These are phyloP conservation scores for Pseudonitzschia pungens DNA, from an alignment of 108 stramenopile species.

Conservation along the genomic window DNA sequence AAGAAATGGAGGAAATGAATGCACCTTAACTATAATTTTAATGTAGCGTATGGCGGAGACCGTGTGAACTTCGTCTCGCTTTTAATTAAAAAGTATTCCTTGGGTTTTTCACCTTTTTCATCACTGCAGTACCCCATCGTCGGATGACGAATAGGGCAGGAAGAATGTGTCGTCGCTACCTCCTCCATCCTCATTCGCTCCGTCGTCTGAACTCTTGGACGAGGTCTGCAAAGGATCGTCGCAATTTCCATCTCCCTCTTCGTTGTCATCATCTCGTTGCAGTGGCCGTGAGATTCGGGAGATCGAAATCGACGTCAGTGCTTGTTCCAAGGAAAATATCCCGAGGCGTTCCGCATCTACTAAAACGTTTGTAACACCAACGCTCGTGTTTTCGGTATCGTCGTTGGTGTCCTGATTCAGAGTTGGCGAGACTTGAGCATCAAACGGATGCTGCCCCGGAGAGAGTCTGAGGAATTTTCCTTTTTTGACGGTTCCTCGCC, in stretches of 20 bases:
- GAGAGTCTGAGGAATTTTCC: constrained; percentile 32
- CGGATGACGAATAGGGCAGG: constrained; percentile 1
- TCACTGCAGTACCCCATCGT: constrained; percentile 1
- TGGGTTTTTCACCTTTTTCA: neutral
- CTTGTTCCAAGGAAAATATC: constrained; percentile 14
- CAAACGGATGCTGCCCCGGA: constrained; percentile 25
- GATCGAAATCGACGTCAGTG: constrained; percentile 20
- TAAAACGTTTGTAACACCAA: constrained; percentile 14
- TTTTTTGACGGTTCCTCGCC: constrained; percentile 17
- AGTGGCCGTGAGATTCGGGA: neutral
- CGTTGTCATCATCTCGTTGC: neutral
- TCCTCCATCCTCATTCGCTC: neutral
- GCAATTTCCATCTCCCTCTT: neutral
- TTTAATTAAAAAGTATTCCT: too few species aligned
- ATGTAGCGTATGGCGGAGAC: too few species aligned
- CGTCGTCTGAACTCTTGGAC: neutral
- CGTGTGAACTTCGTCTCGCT: too few species aligned
- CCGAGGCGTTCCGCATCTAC: constrained; percentile 33
- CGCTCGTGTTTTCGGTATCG: neutral
- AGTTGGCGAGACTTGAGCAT: neutral
- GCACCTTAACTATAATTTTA: neutral
- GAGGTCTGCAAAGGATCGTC: too few species aligned
- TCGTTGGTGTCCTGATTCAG: neutral
- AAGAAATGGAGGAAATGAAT: constrained; percentile 8
- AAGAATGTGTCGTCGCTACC: neutral